Evolutionary conservation across 2,329 filamentous ascomycete genomes (phyloP).

Genomic region (Sarocladium oryzae): DNA sequence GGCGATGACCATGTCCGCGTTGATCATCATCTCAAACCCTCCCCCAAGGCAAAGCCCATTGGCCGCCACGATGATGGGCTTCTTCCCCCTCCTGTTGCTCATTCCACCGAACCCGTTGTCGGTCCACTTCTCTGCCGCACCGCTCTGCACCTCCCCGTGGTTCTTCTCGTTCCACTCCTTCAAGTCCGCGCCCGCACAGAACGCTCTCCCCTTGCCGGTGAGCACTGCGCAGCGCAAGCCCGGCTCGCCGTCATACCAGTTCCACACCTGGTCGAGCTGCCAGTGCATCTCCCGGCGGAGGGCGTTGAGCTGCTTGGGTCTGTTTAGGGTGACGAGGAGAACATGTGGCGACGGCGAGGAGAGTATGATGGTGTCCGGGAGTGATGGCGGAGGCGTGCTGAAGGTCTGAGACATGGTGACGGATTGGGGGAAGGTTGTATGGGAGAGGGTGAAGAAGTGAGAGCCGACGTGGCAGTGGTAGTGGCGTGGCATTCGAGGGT

Average conservation of each 20-base stretch:
- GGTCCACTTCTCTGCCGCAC: slow-evolving; percentile 21
- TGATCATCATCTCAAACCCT: slow-evolving; percentile 69
- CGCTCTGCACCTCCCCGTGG: neutral
- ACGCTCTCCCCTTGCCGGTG: slow-evolving; percentile 57
- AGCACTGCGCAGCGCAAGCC: slow-evolving; percentile 55
- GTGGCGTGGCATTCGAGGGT: slow-evolving; percentile 12
- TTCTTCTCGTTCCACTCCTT: slow-evolving; percentile 53
- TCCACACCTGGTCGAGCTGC: slow-evolving; percentile 42
- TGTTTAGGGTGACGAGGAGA: slow-evolving; percentile 54
- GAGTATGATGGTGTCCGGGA: slow-evolving; percentile 28
- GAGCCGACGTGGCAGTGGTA: slow-evolving; percentile 15
- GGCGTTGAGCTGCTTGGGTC: slow-evolving; percentile 51
- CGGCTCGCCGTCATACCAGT: slow-evolving; percentile 58
- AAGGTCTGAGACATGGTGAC: slow-evolving; percentile 22
- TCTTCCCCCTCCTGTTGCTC: slow-evolving; percentile 60
- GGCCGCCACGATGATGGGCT: slow-evolving; percentile 70
- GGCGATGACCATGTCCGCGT: slow-evolving; percentile 67
- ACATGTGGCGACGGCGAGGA: slow-evolving; percentile 48
- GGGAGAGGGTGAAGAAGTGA: slow-evolving; percentile 16
- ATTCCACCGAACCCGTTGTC: slow-evolving; percentile 58
- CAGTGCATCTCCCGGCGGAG: slow-evolving; percentile 43
- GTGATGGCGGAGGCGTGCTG: slow-evolving; percentile 25
- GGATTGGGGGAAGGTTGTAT: slow-evolving; percentile 12
- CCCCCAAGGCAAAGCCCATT: slow-evolving; percentile 71
- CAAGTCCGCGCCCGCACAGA: slow-evolving; percentile 63